phyloP scores from a whole-genome alignment of 1,284 basidiomycete genomes.

The Trichosporon sp. region DNA sequence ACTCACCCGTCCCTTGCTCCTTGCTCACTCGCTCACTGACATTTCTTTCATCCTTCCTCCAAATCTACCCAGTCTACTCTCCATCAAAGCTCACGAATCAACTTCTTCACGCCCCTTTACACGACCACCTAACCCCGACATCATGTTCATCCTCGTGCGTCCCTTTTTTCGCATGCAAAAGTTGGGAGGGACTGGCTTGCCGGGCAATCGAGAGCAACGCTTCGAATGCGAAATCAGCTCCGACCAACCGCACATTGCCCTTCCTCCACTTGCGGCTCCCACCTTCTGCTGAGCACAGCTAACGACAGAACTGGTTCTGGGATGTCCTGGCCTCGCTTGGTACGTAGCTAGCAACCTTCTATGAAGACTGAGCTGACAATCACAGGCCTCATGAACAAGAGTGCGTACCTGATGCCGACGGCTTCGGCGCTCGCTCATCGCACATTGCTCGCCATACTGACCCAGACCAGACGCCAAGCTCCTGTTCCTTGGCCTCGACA shows the following conservation, averaged over 20 bases:
- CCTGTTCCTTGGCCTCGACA: constrained; percentile 96
- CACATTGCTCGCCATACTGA: not conserved
- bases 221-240: not conserved
- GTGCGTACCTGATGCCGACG: constrained; percentile 44
- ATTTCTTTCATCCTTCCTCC: not conserved
- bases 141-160: constrained; percentile 67
- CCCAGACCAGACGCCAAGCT: constrained; percentile 69
- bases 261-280: not conserved
- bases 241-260: not conserved
- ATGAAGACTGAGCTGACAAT: not conserved
- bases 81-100: not conserved
- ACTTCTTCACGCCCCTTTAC: not conserved
- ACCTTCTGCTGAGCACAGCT: not conserved
- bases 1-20: too few species aligned
- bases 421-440: not conserved
- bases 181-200: too few species aligned
- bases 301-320: constrained; percentile 76
- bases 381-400: constrained; percentile 92
- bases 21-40: not conserved
- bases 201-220: too few species aligned
- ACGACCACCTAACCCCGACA: constrained; percentile 7
- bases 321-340: constrained; percentile 85
- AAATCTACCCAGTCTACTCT: not conserved
- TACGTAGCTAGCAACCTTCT: constrained; percentile 46
- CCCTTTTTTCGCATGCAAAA: too few species aligned